Conservation (phyloP, 2,329 filamentous ascomycete species). For the Whalleya microplaca region DNA sequence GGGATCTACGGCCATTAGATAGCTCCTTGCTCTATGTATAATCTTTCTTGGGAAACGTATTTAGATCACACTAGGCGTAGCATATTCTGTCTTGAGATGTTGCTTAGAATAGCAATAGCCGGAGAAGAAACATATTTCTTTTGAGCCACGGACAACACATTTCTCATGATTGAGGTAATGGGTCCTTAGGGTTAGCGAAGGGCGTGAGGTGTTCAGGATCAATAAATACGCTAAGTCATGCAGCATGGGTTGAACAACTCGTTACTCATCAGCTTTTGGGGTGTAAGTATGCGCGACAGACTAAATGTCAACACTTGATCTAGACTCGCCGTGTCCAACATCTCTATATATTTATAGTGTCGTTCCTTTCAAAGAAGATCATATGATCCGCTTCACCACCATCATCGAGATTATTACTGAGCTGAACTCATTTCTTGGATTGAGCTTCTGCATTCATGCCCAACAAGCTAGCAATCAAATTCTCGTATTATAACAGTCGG, state of each 20-base stretch:
- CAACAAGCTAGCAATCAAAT: background rate
- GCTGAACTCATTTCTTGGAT: background rate
- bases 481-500: background rate
- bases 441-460: background rate
- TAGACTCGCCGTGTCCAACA: background rate
- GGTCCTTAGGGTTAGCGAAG: background rate
- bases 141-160: background rate
- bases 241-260: background rate
- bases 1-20: too few species aligned
- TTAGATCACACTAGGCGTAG: too few species aligned
- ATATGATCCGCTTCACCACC: background rate
- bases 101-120: too few species aligned
- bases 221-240: background rate
- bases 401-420: background rate
- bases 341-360: too few species aligned
- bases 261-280: background rate
- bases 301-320: background rate
- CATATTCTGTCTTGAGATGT: too few species aligned
- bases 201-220: background rate
- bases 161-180: background rate
- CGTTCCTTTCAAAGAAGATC: background rate
- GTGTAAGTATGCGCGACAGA: background rate
- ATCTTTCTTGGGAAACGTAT: too few species aligned
- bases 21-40: too few species aligned
- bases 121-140: background rate